Conservation (phyloP, 352 stramenopile genomes). For the Halophytophthora polymorphica region DNA sequence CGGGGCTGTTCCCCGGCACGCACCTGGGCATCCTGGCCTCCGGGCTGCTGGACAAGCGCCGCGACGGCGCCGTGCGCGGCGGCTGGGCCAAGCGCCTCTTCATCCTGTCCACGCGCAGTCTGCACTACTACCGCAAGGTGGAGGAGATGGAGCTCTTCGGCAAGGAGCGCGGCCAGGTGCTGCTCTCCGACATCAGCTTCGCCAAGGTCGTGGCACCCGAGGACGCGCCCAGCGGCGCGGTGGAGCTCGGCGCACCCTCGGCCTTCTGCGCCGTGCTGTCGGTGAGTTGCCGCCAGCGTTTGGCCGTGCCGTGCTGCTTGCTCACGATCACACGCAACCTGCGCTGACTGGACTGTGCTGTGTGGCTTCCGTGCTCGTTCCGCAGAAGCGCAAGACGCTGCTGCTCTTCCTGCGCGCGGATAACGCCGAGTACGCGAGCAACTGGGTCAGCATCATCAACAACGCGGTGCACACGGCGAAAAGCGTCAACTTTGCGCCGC, state of each 20-base stretch:
- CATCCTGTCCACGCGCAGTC: slow-evolving; percentile 71
- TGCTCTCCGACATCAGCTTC: slow-evolving; percentile 73
- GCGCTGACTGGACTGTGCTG: not conserved
- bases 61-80: slow-evolving; percentile 76
- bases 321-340: slow-evolving; percentile 1
- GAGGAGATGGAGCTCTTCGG: slow-evolving; percentile 83
- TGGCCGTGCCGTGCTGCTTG: slow-evolving; percentile 1
- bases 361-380: not conserved
- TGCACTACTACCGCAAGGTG: slow-evolving; percentile 84
- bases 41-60: slow-evolving; percentile 74
- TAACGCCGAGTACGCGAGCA: slow-evolving; percentile 58
- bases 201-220: slow-evolving; percentile 72
- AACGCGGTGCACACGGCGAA: slow-evolving; percentile 74
- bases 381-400: slow-evolving; percentile 73
- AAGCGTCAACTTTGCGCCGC: slow-evolving; percentile 52
- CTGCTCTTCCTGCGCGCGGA: slow-evolving; percentile 79
- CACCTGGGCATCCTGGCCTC: slow-evolving; percentile 77
- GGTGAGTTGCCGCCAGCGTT: slow-evolving; percentile 20
- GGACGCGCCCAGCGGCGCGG: slow-evolving; percentile 66
- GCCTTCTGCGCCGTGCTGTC: slow-evolving; percentile 77
- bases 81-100: slow-evolving; percentile 82
- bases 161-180: slow-evolving; percentile 71
- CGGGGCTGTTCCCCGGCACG: slow-evolving; percentile 65
- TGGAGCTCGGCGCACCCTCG: slow-evolving; percentile 56
- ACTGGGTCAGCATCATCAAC: slow-evolving; percentile 80